These are phyloP conservation scores for Phascolomyces articulosus DNA, from an alignment of 371 early-diverging fungal species.

Conservation along the genomic window DNA sequence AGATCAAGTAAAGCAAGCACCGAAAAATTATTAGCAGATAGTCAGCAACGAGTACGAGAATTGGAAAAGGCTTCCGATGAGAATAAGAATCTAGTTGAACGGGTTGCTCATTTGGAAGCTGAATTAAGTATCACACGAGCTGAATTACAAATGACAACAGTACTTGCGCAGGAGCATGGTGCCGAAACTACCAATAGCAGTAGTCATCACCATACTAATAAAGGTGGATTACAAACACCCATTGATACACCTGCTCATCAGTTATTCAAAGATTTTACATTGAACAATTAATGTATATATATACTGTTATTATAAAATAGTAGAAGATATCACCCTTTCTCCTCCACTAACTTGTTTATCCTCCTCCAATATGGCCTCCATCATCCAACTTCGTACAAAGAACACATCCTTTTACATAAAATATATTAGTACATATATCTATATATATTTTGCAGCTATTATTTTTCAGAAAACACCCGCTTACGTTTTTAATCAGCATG, in stretches of 20 bases:
- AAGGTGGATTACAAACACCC: neutral
- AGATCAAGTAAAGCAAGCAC: slow-evolving; percentile 18
- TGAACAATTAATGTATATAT: neutral
- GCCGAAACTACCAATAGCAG: neutral
- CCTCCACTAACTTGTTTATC: no score
- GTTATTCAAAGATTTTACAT: neutral
- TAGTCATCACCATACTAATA: neutral
- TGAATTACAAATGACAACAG: slow-evolving; percentile 33
- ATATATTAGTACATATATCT: no score
- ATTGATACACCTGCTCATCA: neutral
- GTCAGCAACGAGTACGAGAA: slow-evolving; percentile 16
- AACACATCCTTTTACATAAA: no score
- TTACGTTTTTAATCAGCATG: no score
- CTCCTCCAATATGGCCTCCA: no score
- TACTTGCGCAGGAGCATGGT: slow-evolving; percentile 19
- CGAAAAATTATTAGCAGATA: slow-evolving; percentile 16
- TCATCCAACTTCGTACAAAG: no score
- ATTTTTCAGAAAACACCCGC: no score
- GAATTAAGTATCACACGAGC: slow-evolving; percentile 42
- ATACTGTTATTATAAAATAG: neutral
- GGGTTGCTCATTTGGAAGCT: slow-evolving; percentile 41
- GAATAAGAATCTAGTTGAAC: slow-evolving; percentile 27
- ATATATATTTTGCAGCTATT: no score
- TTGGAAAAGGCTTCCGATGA: slow-evolving; percentile 26
- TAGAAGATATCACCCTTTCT: no score